phyloP scores from a whole-genome alignment of 164 flowering plant genomes.

The Litsea cubeba region DNA sequence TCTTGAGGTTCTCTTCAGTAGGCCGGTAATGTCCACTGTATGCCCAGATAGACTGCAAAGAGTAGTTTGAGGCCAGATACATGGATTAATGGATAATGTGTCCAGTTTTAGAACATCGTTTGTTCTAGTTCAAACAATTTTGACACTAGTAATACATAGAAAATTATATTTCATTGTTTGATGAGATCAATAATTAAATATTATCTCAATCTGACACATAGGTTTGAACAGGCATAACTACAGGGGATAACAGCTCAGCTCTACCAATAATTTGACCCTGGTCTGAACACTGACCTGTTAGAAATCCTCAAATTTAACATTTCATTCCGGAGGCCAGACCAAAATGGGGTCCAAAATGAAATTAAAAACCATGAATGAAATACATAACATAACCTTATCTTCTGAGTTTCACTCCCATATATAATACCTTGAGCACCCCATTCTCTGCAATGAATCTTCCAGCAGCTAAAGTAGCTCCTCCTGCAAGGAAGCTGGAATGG shows the following conservation, averaged over 20 bases:
- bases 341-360: no score
- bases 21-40: conserved; percentile 95
- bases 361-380: no score
- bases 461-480: conserved; percentile 86
- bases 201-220: background rate
- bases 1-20: conserved; percentile 57
- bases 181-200: background rate
- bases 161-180: background rate
- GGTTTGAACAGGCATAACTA: background rate
- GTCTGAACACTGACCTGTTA: background rate
- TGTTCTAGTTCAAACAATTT: background rate
- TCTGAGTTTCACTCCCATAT: background rate
- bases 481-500: conserved; percentile 92
- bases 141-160: background rate
- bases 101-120: background rate
- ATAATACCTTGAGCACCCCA: conserved; percentile 67
- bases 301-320: background rate
- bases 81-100: background rate
- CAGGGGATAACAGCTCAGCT: background rate
- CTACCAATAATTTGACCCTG: background rate
- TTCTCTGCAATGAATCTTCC: conserved; percentile 64
- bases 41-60: conserved; percentile 69
- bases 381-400: background rate
- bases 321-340: no score
- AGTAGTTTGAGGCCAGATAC: background rate